Evolutionary conservation across 345 rosid genomes (phyloP), one percentile per base, ranked within the genome.

Genomic region (Garcia nutans): DNA sequence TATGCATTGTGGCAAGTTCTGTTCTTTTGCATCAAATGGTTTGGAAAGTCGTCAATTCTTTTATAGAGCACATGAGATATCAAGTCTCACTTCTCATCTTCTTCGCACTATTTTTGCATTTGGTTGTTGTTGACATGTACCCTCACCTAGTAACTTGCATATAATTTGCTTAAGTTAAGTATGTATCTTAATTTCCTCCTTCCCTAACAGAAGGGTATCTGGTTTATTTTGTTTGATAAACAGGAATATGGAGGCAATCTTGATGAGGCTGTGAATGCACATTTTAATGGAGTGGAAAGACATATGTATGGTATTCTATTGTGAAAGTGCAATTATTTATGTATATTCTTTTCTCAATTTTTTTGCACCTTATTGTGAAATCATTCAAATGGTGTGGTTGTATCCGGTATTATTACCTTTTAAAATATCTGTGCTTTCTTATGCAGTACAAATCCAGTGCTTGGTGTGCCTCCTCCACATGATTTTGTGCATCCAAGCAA

Each of bases 211-310:
- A 15, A 45, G 37, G 11, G 41, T 9, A 24, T 49, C 17, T 71
- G 26, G 24, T 71, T 44, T 56, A 16, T 28, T 83, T 58, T 82
- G 68, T 71, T 76, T 73, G 79, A 72, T 76, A 31, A 81, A 16
- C 84, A 92, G 97, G 95, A 92, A 84, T 80, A 86, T 64, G 89
- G 90, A 74, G 85, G 91, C 79, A 87, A 90, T 78, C 86, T 94
- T 76, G 78, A 82, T 75, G 87, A 77, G 73, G 98, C 98, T 5
- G 83, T 94, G 78, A 89, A 88, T 81, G 73, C 92, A 5, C 91
- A 91, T 86, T 92, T 88, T 77, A 72, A 81, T 76, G 91, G 87
- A 75, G 81, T 84, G 71, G 89, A 89, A 73, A 81, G 83, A 65
- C 79, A 75, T 82, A 75, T 77, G 94, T 91, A 84, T 56, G 88